Percentiles rank a stretch among this genome's conserved stretches.
Conservation (phyloP, 2,329 filamentous ascomycete genomes). For the Apiospora saccharicola region DNA sequence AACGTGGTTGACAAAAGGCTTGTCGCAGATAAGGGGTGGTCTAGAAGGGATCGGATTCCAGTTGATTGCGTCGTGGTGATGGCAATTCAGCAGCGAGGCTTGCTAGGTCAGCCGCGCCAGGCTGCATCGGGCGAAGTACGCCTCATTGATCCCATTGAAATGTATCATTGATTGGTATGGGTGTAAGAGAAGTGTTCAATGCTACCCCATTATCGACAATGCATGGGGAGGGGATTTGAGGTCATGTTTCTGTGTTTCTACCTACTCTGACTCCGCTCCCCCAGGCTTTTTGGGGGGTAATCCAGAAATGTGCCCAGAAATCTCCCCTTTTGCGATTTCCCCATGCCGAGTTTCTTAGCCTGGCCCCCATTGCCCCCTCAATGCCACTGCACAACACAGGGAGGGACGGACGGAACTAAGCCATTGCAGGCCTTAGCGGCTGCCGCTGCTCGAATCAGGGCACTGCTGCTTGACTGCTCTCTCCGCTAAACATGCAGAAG, state of each 20-base stretch:
- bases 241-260: background rate
- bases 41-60: background rate
- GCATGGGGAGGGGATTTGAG: background rate
- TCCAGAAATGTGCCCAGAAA: slow-evolving; percentile 3
- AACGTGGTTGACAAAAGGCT: background rate
- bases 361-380: background rate
- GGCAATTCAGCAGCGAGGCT: background rate
- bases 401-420: background rate
- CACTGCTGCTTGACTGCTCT: background rate
- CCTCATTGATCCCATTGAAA: background rate
- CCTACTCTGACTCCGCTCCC: background rate
- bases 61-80: slow-evolving; percentile 1
- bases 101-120: background rate
- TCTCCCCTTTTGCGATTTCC: slow-evolving; percentile 4
- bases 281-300: background rate
- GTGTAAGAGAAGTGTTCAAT: background rate
- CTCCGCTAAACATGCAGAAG: background rate
- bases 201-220: slow-evolving; percentile 7
- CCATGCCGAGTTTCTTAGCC: background rate
- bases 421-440: background rate
- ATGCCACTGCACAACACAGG: background rate
- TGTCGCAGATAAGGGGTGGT: background rate
- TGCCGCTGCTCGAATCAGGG: background rate
- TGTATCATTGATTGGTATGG: background rate
- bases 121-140: background rate